These are phyloP conservation scores for Fusarium coicis DNA, from an alignment of 2,329 filamentous ascomycete species.

Conservation along the genomic window DNA sequence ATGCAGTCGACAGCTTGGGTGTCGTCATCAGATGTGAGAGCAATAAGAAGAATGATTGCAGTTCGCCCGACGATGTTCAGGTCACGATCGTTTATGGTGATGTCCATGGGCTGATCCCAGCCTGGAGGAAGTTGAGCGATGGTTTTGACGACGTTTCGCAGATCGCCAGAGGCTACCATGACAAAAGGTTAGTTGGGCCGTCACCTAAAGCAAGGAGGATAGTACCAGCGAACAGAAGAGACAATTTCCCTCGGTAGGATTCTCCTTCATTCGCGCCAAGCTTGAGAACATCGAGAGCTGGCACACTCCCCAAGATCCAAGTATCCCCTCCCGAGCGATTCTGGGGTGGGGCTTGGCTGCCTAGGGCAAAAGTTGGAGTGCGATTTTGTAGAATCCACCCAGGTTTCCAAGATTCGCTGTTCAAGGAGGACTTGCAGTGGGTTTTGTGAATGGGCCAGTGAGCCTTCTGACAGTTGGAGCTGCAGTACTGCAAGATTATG, in stretches of 20 bases:
- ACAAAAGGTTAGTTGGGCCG: no score
- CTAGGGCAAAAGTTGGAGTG: no score
- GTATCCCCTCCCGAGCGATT: no score
- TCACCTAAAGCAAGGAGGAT: no score
- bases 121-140: background rate
- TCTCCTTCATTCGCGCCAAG: background rate
- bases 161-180: background rate
- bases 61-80: background rate
- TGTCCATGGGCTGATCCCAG: background rate
- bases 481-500: conserved; percentile 4
- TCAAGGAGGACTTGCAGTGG: no score
- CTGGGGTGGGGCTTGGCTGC: no score
- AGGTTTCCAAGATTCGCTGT: no score
- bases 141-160: background rate
- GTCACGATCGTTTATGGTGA: background rate
- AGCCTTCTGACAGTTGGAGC: no score
- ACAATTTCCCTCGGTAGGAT: rapidly evolving
- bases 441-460: no score
- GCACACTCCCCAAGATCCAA: no score
- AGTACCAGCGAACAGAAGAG: background rate
- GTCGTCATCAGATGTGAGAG: rapidly evolving
- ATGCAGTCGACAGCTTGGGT: background rate
- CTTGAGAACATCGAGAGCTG: background rate
- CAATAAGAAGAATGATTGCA: background rate
- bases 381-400: no score